Conservation (phyloP, 768 basidiomycete species). For the Cubamyces lactineus region DNA sequence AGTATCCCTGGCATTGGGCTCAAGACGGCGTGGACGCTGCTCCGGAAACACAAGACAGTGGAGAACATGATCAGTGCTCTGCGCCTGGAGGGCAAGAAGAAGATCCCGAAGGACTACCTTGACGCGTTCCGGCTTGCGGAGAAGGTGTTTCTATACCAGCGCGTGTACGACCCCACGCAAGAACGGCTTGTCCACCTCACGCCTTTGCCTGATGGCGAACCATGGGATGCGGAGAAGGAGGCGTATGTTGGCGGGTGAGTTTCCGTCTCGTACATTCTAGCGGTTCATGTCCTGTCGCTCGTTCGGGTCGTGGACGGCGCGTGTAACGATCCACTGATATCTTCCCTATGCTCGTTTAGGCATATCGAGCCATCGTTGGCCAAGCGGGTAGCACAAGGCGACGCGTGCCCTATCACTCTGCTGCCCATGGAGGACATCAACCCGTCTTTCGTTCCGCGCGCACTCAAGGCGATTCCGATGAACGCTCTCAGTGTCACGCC, state of each 20-base stretch:
- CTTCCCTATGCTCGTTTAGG: conserved; percentile 42
- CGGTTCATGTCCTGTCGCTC: conserved; percentile 5
- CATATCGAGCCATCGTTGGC: conserved; percentile 67
- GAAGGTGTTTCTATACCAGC: conserved; percentile 89
- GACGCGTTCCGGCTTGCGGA: conserved; percentile 81
- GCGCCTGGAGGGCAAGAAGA: conserved; percentile 81
- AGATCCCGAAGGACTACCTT: conserved; percentile 77
- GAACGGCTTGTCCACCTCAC: conserved; percentile 73
- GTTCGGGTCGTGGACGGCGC: conserved; percentile 17
- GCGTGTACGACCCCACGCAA: conserved; percentile 80
- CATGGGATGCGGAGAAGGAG: conserved; percentile 63
- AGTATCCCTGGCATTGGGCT: conserved; percentile 91
- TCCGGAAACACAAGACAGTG: conserved; percentile 84
- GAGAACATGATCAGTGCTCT: conserved; percentile 81
- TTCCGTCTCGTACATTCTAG: conserved; percentile 1
- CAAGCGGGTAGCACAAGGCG: conserved; percentile 65
- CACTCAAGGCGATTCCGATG: conserved; percentile 44
- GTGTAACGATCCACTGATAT: conserved; percentile 19
- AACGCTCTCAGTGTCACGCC: conserved; percentile 26
- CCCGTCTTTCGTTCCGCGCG: conserved; percentile 59
- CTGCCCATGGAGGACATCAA: conserved; percentile 81
- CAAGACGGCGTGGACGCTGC: conserved; percentile 85
- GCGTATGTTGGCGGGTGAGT: conserved; percentile 74
- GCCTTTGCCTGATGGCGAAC: conserved; percentile 52
- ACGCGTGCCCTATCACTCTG: conserved; percentile 69